These are phyloP conservation scores for Candida maltosa DNA, from an alignment of 805 yeast species.

Conservation along the genomic window DNA sequence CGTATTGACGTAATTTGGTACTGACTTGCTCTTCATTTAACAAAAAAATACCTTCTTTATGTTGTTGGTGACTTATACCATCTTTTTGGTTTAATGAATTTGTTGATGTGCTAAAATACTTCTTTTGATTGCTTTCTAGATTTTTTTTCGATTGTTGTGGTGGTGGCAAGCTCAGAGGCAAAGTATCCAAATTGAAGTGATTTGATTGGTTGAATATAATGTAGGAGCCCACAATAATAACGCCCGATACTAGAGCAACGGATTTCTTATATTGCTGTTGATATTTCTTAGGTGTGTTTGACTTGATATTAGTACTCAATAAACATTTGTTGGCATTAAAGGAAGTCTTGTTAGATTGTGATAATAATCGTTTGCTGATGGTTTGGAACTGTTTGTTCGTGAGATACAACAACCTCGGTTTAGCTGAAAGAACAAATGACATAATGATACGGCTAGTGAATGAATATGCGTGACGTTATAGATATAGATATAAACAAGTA, in stretches of 20 bases:
- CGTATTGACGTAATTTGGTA: slow-evolving; percentile 61
- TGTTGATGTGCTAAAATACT: slow-evolving; percentile 37
- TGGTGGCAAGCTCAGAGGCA: slow-evolving; percentile 14
- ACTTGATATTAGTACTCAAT: not conserved
- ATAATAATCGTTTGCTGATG: slow-evolving; percentile 8
- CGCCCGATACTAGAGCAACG: slow-evolving; percentile 39
- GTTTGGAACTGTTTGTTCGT: slow-evolving; percentile 15
- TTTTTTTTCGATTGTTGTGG: not conserved
- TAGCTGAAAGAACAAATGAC: slow-evolving; percentile 17
- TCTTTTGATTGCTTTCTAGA: slow-evolving; percentile 6
- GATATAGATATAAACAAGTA: not conserved
- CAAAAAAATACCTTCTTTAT: slow-evolving; percentile 54
- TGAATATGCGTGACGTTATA: not conserved
- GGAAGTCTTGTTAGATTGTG: slow-evolving; percentile 8
- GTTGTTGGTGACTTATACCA: slow-evolving; percentile 41
- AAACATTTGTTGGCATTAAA: not conserved
- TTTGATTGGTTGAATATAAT: slow-evolving; percentile 37
- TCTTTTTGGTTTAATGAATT: slow-evolving; percentile 41
- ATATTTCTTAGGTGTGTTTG: slow-evolving; percentile 3
- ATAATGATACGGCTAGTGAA: slow-evolving; percentile 7
- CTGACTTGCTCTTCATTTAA: slow-evolving; percentile 72
- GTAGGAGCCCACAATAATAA: slow-evolving; percentile 41
- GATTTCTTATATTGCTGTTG: slow-evolving; percentile 22
- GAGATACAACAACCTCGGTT: slow-evolving; percentile 16
- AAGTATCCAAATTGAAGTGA: slow-evolving; percentile 39